These are phyloP conservation scores for Jaltomata sinuosa DNA, from an alignment of 257 asterid genomes.

Conservation along the genomic window DNA sequence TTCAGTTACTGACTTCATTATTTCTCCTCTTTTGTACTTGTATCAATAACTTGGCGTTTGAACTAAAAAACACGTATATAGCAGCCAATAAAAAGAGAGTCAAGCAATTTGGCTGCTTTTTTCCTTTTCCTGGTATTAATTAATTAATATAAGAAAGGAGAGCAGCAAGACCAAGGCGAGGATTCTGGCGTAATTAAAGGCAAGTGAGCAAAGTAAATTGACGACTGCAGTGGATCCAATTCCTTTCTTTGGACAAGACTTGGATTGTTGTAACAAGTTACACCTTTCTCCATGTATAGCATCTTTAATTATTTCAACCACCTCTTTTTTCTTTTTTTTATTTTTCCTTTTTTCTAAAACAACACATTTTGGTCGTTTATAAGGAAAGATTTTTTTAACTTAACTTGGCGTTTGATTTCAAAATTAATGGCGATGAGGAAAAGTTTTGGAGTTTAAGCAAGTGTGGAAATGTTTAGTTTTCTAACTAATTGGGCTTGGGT, in stretches of 20 bases:
- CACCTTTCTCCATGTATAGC: neutral
- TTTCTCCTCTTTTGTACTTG: neutral
- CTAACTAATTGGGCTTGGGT: neutral
- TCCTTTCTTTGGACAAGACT: neutral
- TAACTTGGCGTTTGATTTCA: neutral
- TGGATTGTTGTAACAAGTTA: neutral
- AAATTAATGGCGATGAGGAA: neutral
- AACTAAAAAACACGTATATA: neutral
- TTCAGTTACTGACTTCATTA: neutral
- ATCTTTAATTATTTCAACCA: neutral
- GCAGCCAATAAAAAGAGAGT: neutral
- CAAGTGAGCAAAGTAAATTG: neutral
- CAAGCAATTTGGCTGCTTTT: neutral
- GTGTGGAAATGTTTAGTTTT: neutral
- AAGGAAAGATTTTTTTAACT: neutral
- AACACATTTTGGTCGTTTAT: neutral
- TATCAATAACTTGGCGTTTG: neutral
- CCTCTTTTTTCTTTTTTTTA: neutral
- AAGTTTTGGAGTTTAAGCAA: neutral
- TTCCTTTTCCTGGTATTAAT: neutral
- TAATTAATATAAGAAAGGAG: neutral
- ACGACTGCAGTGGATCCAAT: neutral
- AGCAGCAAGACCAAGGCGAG: neutral
- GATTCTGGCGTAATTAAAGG: neutral
- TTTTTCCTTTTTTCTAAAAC: no score